Base-by-base conservation (phyloP, 345 rosid genomes). In the Brassica carinata region DNA sequence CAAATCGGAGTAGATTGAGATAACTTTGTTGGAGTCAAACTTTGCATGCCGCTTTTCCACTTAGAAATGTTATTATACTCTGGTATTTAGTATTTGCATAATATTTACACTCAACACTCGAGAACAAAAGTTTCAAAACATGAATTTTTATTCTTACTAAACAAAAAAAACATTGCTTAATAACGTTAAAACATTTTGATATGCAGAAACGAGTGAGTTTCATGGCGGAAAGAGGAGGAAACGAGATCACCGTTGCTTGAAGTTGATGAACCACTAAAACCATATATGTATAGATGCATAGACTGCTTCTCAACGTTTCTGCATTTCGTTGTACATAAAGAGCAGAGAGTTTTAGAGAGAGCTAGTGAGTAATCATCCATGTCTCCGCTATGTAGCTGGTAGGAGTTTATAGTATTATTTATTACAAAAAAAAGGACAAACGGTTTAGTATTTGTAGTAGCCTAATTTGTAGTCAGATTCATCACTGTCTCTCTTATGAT, bases 131-230 rank as follows among this genome's bases (percentile, higher is more conserved):
- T 43, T 43, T 48, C 3, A 48, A 48, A 14, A 48, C n/a, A 43
- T 10, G 51, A 43, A 43, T 11, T 43, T 48, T 53, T 67, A 38
- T 18, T n/a, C 23, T 64, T 64, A 64, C 15, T 0, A 62, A 62
- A 62, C 3, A 61, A 61, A 62, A 62, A n/a, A 3, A 3, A 8
- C 6, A 15, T 64, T 64, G 68, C 2, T 64, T 68, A 62, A 67
- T 23, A 61, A 64, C 29, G 64, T 76, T 75, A 17, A 66, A 57
- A 55, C 30, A 17, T 71, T 14, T 62, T 72, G 53, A 67, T 38
- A 67, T 85, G 88, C 93, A 96, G 98, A 96, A 82, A 75, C 85
- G 97, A 72, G 99, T 94, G 80, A 96, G 91, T 84, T 92, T 92
- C 91, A 62, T 78, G 86, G 79, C 91, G 40, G 74, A 78, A 74